phyloP scores from a whole-genome alignment of 1,139 yeast genomes.

The Taiozyma sp. region DNA sequence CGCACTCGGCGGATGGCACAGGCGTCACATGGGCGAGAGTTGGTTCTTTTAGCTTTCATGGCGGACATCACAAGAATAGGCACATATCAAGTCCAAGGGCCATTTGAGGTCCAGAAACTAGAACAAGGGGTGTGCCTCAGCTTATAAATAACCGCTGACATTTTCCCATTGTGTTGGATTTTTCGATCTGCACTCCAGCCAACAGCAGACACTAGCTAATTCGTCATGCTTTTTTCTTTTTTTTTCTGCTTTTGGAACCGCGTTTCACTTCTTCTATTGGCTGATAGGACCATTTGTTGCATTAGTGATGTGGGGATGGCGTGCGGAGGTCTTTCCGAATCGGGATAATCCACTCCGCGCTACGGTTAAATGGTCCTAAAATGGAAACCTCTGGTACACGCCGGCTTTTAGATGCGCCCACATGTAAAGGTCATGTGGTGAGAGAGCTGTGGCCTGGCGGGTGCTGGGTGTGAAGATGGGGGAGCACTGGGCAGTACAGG shows the following conservation, averaged over 20 bases:
- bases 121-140: not conserved
- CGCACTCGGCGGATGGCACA: constrained; percentile 22
- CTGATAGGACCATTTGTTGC: not conserved
- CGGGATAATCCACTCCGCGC: not conserved
- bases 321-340: not conserved
- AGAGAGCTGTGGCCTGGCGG: too few species aligned
- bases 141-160: not conserved
- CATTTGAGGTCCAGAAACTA: too few species aligned
- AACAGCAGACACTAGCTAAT: not conserved
- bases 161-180: not conserved
- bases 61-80: too few species aligned
- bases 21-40: constrained; percentile 21
- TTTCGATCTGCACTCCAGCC: not conserved
- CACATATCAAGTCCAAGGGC: not conserved
- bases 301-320: not conserved
- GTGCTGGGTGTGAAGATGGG: too few species aligned
- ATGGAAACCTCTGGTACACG: not conserved
- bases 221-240: not conserved
- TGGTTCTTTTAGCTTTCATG: constrained; percentile 5
- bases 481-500: too few species aligned
- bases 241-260: not conserved
- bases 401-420: not conserved
- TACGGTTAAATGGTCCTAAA: not conserved
- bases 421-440: too few species aligned
- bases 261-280: not conserved